Conservation (phyloP, 768 basidiomycete species). For the Cubamyces sp. region DNA sequence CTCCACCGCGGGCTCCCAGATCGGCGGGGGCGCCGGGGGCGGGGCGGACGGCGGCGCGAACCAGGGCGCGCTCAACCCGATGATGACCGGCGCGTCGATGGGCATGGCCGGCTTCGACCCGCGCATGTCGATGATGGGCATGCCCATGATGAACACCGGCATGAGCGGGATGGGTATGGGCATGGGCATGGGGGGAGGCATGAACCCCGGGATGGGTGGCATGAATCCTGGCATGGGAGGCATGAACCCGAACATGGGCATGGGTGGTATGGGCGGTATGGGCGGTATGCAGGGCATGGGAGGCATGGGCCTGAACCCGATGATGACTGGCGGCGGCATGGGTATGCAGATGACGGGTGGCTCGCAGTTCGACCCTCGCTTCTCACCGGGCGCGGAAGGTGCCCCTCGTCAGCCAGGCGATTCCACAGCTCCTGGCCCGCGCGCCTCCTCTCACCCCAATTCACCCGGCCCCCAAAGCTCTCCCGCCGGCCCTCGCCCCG, state of each 20-base stretch:
- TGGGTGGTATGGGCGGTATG: conserved; percentile 25
- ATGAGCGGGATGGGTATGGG: conserved; percentile 59
- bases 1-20: conserved; percentile 73
- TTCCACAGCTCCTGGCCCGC: conserved; percentile 8
- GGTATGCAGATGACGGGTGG: conserved; percentile 51
- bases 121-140: conserved; percentile 82
- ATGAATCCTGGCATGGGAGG: conserved; percentile 23
- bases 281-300: conserved; percentile 16
- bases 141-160: conserved; percentile 66
- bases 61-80: conserved; percentile 49
- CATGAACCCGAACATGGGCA: conserved; percentile 18
- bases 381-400: conserved; percentile 42
- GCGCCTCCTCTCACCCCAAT: conserved; percentile 28
- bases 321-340: conserved; percentile 21
- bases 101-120: conserved; percentile 57
- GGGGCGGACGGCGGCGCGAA: conserved; percentile 46
- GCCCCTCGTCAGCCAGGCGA: conserved; percentile 17
- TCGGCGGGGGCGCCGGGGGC: conserved; percentile 58
- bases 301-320: conserved; percentile 13
- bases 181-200: conserved; percentile 56
- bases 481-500: conserved; percentile 26
- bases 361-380: conserved; percentile 61
- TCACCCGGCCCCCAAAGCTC: conserved; percentile 29
- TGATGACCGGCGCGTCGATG: conserved; percentile 61
- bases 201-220: conserved; percentile 29